Percentiles rank a stretch among this genome's conserved stretches.
Conservation (phyloP, 345 rosid species). For the Lepidium sativum region DNA sequence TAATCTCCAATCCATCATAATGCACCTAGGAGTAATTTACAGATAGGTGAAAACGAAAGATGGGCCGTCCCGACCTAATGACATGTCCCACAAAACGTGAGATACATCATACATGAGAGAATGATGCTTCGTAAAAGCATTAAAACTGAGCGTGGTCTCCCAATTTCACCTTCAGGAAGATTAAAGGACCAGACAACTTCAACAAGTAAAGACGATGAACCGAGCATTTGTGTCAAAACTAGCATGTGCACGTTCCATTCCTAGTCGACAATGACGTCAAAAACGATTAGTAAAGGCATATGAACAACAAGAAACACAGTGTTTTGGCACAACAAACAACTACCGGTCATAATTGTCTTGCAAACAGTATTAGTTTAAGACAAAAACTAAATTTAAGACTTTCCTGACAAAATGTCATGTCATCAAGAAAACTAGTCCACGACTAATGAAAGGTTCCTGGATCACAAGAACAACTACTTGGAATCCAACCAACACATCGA, state of each 20-base stretch:
- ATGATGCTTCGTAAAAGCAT: conserved; percentile 13
- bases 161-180: conserved; percentile 17
- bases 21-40: conserved; percentile 26
- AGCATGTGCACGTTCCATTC: conserved; percentile 19
- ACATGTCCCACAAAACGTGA: conserved; percentile 25
- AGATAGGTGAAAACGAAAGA: conserved; percentile 27
- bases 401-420: background rate
- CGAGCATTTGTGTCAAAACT: conserved; percentile 13
- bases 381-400: background rate
- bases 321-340: conserved; percentile 21
- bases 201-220: conserved; percentile 5
- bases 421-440: background rate
- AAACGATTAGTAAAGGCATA: background rate
- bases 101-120: conserved; percentile 15
- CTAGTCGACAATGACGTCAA: conserved; percentile 8
- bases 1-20: conserved; percentile 13
- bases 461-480: conserved; percentile 2
- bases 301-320: conserved; percentile 4
- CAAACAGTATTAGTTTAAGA: conserved; percentile 8
- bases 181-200: conserved; percentile 8
- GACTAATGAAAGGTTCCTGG: background rate
- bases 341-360: conserved; percentile 14
- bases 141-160: conserved; percentile 20
- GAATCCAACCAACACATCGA: background rate
- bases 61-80: conserved; percentile 24